Evolutionary conservation across 352 stramenopile genomes (phyloP), one percentile per base, ranked within the genome.

Genomic region (Phytopythium kandeliae): DNA sequence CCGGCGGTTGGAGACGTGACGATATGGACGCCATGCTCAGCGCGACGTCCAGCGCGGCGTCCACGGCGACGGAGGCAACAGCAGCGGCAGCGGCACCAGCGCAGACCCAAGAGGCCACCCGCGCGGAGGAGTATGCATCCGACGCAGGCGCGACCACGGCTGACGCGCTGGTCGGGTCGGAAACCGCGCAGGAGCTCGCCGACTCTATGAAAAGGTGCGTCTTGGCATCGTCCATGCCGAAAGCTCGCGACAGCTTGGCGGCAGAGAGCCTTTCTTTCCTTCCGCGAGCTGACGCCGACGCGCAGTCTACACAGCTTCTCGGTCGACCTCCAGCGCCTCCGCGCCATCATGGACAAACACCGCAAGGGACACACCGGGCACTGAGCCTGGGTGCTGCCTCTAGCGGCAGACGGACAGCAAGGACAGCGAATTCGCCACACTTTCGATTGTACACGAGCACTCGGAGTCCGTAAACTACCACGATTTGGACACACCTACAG

Each of bases 271-370:
- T n/a, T n/a, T n/a, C n/a, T n/a, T n/a, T n/a, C n/a, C n/a, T 11
- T 35, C 31, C 31, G 31, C 15, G 7, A 35, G 7, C 26, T 19
- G 55, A 42, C 13, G 47, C 36, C 22, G 37, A 37, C 11, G 19
- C 24, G n/a, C 35, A 77, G 67, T 40, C 22, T 74, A 24, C 60
- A 74, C 40, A 47, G 56, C 12, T 77, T 67, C 36, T 74, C 67
- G 30, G 31, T 62, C 17, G 57, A 70, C 34, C 38, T 77, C 36
- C 54, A 77, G 55, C 67, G 58, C 16, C 58, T 69, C 25, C 63
- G 67, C 16, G 26, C 48, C 24, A 51, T 56, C 21, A 65, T 77
- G 61, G 43, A 60, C 22, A 53, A 51, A 34, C 51, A 48, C 16
- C 45, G 47, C n/a, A 36, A 16, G 30, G 12, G 24, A 9, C 51